Evolutionary conservation across 257 asterid species (phyloP), one percentile per base, ranked within the genome.

Genomic region (Rauvolfia tetraphylla): DNA sequence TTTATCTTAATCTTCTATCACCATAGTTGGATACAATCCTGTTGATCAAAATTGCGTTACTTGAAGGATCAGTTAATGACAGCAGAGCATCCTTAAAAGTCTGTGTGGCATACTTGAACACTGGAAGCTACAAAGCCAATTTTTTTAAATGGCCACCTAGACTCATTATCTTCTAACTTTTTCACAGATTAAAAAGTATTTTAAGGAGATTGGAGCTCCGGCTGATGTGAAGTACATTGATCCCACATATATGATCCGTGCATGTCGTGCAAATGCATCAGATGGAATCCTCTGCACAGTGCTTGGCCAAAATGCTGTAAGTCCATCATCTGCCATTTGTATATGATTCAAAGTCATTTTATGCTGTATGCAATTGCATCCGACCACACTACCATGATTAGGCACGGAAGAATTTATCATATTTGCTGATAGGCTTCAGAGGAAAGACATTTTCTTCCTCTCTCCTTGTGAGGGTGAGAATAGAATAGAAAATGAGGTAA

Each of bases 181-280:
- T 54, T 56, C 75, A 65, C 91, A 95, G 99, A 84, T 81, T 25
- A 92, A 92, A 80, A 92, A 90, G 84, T 90, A 82, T 79, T 95
- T 95, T 65, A 95, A 90, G 80, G 98, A 75, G 81, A 65, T 79
- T 4, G 99, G 94, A 69, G 82, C 77, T 79, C 89, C 97, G 63
- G 98, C 92, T 73, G 98, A 91, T 75, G 95, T 91, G 78, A 95
- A 95, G 81, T 95, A 91, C 86, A 95, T 95, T 11, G 98, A 95
- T 84, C 99, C 99, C 23, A 92, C 98, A 63, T 95, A 95, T 84
- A 95, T 95, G 98, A 92, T 95, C 81, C 97, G 99, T 33, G 99
- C 98, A 63, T 91, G 99, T 81, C 96, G 97, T 79, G 99, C 99
- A 84, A 95, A 92, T 82, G 99, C 98, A 74, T 92, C 99, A 6